A percentile compares a stretch with the other conserved stretches of the same genome.
Evolutionary conservation across 177 flowering plant genomes (phyloP).

Genomic region (Telopea speciosissima): DNA sequence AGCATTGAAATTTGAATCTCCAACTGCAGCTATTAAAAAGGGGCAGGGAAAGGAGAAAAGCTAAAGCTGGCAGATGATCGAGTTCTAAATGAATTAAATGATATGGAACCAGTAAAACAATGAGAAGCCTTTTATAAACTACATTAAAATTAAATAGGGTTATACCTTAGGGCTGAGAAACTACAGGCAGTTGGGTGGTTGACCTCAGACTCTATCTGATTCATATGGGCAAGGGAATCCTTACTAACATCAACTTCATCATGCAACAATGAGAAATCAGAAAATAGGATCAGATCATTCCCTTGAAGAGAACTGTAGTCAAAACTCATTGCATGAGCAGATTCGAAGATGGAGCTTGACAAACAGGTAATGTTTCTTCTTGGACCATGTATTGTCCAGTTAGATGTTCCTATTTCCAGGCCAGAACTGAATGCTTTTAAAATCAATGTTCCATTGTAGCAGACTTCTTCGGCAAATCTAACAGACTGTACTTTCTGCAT

Average conservation of each 20-base stretch:
- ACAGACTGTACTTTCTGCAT: slow-evolving; percentile 55
- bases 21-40: background rate
- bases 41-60: background rate
- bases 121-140: background rate
- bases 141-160: background rate
- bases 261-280: slow-evolving; percentile 44
- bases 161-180: slow-evolving; percentile 30
- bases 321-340: slow-evolving; percentile 61
- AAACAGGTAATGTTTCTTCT: slow-evolving; percentile 41
- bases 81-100: background rate
- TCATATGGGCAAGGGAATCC: slow-evolving; percentile 1
- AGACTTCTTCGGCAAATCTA: slow-evolving; percentile 74
- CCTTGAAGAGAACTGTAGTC: slow-evolving; percentile 60
- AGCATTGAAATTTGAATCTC: background rate
- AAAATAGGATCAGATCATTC: slow-evolving; percentile 56
- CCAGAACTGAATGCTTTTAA: slow-evolving; percentile 85
- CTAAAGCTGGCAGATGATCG: background rate
- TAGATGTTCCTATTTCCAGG: slow-evolving; percentile 77
- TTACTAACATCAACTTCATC: background rate
- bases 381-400: slow-evolving; percentile 67
- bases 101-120: background rate
- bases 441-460: slow-evolving; percentile 63
- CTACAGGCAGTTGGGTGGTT: slow-evolving; percentile 2
- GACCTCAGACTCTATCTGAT: background rate
- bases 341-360: slow-evolving; percentile 54